Conservation (phyloP, 2,329 filamentous ascomycete species). For the Talaromyces sp. region DNA sequence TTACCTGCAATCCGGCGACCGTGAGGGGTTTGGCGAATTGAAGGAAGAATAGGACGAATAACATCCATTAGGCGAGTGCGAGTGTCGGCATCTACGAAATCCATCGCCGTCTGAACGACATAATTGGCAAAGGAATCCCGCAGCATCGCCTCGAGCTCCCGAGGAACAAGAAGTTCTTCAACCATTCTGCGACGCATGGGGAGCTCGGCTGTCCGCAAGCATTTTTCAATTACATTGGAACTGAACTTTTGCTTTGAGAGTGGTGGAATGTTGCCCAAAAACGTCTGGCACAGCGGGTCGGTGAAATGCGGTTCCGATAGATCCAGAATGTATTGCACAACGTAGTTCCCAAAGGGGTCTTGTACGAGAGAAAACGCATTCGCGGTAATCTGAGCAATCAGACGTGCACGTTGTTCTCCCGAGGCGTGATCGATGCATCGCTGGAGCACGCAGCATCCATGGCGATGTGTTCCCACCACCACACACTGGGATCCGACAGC, state of each 20-base stretch:
- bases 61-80: conserved; percentile 73
- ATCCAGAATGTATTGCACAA: conserved; percentile 97
- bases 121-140: conserved; percentile 96
- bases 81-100: conserved; percentile 69
- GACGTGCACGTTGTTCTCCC: conserved; percentile 77
- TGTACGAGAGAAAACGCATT: conserved; percentile 87
- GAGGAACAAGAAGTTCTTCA: conserved; percentile 67
- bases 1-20: conserved; percentile 91
- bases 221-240: conserved; percentile 98
- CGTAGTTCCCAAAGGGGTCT: conserved; percentile 97
- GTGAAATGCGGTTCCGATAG: conserved; percentile 84
- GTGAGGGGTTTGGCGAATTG: conserved; percentile 86
- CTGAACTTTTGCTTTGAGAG: conserved; percentile 96
- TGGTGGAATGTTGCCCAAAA: conserved; percentile 65
- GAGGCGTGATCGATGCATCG: conserved; percentile 97
- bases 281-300: conserved; percentile 76
- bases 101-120: conserved; percentile 92
- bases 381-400: conserved; percentile 80
- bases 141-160: conserved; percentile 81
- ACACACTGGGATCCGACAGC: conserved; percentile 84
- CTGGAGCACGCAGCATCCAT: conserved; percentile 96
- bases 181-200: conserved; percentile 75
- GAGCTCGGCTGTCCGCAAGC: conserved; percentile 73
- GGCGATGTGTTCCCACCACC: conserved; percentile 89
- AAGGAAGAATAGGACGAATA: conserved; percentile 77